phyloP scores from a whole-genome alignment of 2,329 filamentous ascomycete genomes.

The Drechmeria coniospora region DNA sequence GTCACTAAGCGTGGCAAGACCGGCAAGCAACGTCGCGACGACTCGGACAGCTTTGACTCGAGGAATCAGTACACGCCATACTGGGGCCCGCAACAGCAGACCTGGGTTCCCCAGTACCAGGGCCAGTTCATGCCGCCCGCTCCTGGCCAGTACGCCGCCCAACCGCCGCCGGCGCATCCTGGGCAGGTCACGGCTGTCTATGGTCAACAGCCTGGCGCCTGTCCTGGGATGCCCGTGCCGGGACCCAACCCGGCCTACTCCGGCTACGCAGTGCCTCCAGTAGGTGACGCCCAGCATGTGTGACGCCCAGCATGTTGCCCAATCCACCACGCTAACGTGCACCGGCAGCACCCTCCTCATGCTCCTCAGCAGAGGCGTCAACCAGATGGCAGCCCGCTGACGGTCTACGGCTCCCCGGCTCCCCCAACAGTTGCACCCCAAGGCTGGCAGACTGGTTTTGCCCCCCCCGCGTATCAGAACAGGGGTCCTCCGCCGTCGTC shows the following conservation, averaged over 20 bases:
- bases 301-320: background rate
- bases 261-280: constrained; percentile 30
- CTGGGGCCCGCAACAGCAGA: constrained; percentile 41
- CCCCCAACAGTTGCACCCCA: constrained; percentile 15
- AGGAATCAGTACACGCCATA: constrained; percentile 55
- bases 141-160: constrained; percentile 24
- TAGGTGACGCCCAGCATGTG: constrained; percentile 18
- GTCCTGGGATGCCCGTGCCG: constrained; percentile 27
- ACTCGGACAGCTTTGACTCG: constrained; percentile 50
- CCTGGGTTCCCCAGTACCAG: constrained; percentile 40
- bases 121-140: constrained; percentile 29
- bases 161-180: constrained; percentile 30
- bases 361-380: constrained; percentile 17
- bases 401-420: constrained; percentile 19
- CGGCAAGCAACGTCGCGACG: constrained; percentile 45
- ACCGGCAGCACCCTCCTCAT: constrained; percentile 15
- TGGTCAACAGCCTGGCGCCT: constrained; percentile 25
- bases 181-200: constrained; percentile 32
- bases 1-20: constrained; percentile 56
- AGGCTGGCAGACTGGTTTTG: constrained; percentile 22
- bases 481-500: constrained; percentile 15
- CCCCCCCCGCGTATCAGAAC: constrained; percentile 15
- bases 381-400: constrained; percentile 18
- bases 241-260: constrained; percentile 26
- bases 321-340: constrained; percentile 2